Conservation (phyloP, 257 asterid genomes). For the Handroanthus guayacan region DNA sequence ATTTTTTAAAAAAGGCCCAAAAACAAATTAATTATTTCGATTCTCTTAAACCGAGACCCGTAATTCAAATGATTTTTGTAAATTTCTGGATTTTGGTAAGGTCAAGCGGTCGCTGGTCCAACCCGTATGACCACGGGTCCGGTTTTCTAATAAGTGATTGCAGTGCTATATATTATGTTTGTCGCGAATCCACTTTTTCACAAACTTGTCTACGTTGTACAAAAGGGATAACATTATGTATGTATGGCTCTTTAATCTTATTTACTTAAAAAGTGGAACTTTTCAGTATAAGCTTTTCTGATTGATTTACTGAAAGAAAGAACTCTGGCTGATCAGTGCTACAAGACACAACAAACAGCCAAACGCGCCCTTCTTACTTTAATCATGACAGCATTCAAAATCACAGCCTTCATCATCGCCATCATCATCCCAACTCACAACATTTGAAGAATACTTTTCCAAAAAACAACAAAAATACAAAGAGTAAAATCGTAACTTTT, state of each 20-base stretch:
- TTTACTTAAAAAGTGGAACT: background rate
- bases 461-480: background rate
- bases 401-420: background rate
- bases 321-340: background rate
- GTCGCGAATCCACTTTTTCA: background rate
- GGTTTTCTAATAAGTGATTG: too few relatives aligned
- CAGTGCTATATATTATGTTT: background rate
- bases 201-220: background rate
- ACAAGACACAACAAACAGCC: background rate
- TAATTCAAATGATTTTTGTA: too few relatives aligned
- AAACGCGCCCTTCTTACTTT: background rate
- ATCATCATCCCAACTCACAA: background rate
- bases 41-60: too few relatives aligned
- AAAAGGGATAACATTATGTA: background rate
- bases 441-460: background rate
- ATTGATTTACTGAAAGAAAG: background rate
- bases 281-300: background rate
- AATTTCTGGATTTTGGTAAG: too few relatives aligned
- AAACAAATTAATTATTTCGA: too few relatives aligned
- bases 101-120: too few relatives aligned
- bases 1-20: too few relatives aligned
- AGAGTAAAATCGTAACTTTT: background rate
- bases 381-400: background rate
- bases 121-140: too few relatives aligned
- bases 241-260: background rate